Percentiles rank a stretch among this genome's conserved stretches.
These are phyloP conservation scores for Cyclostephanos invisitatus DNA, from an alignment of 108 stramenopile species.

Conservation along the genomic window DNA sequence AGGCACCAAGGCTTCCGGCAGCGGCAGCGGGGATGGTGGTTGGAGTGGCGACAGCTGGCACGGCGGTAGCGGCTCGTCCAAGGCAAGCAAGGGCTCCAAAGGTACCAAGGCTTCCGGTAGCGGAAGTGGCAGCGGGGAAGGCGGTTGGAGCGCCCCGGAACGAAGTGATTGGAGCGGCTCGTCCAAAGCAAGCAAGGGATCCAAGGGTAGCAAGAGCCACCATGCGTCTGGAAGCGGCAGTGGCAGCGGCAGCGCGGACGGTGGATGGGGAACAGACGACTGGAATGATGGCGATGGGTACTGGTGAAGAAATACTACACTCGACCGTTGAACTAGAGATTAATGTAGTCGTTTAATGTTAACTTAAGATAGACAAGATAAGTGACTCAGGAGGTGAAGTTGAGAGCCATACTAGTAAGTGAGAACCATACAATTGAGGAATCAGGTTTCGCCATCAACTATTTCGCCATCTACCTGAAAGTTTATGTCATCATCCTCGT, in stretches of 20 bases:
- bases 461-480: neutral
- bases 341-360: no score
- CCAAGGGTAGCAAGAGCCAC: neutral
- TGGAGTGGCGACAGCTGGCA: neutral
- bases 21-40: neutral
- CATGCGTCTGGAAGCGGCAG: neutral
- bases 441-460: neutral
- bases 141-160: neutral
- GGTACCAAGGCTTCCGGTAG: neutral
- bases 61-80: neutral
- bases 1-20: neutral
- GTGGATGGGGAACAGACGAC: neutral
- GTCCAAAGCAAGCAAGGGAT: neutral
- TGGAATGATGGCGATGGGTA: neutral
- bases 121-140: neutral
- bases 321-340: neutral
- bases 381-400: no score
- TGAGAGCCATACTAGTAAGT: no score
- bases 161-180: neutral
- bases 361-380: no score
- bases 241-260: neutral
- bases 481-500: neutral
- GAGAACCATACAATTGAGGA: no score
- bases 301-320: neutral
- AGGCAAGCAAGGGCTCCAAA: neutral